Base-by-base conservation (phyloP, 139 green algal genomes). In the Chlamydomonas eustigma region DNA sequence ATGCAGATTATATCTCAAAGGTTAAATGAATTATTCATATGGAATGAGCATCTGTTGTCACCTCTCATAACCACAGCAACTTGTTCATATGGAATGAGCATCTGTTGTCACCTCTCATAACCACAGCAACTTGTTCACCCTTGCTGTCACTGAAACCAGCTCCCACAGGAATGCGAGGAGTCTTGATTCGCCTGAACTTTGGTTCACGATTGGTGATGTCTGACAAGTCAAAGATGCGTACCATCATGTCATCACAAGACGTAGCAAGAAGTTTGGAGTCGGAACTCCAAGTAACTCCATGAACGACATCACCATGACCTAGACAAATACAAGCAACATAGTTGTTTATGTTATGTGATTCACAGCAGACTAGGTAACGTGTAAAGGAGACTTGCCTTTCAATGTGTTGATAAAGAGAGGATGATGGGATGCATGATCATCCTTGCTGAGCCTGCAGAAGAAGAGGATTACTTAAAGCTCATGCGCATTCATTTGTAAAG, bases 341-440 rank as follows among this genome's bases (percentile, higher is more conserved):
- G n/a, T n/a, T n/a, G n/a, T n/a, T n/a, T n/a, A n/a, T n/a, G n/a
- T n/a, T n/a, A n/a, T n/a, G n/a, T n/a, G n/a, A n/a, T n/a, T n/a
- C n/a, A n/a, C n/a, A n/a, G n/a, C n/a, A n/a, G n/a, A n/a, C n/a
- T n/a, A 5, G 1, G n/a, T 50, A 1, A 71, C 28, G 5, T 5
- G 37, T 58, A 22, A 37, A 33, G 12, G 44, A 18, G 44, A 58
- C 33, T 2, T 38, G 39, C 44, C 83, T 76, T 86, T 86, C 31
- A 89, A 71, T 1, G 76, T 87, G 76, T 84, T 85, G 51, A 89
- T 37, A 66, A 85, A 89, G 33, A 89, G 74, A 4, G 79, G 76
- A 32, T 89, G 84, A 35, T 78, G 64, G 0, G 79, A 80, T 5
- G 78, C 68, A 6, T 77, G 72, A 50, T 89, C 84, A 69, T 89